phyloP scores from a whole-genome alignment of 2,329 filamentous ascomycete species.

The Arthrobotrys entomopaga region DNA sequence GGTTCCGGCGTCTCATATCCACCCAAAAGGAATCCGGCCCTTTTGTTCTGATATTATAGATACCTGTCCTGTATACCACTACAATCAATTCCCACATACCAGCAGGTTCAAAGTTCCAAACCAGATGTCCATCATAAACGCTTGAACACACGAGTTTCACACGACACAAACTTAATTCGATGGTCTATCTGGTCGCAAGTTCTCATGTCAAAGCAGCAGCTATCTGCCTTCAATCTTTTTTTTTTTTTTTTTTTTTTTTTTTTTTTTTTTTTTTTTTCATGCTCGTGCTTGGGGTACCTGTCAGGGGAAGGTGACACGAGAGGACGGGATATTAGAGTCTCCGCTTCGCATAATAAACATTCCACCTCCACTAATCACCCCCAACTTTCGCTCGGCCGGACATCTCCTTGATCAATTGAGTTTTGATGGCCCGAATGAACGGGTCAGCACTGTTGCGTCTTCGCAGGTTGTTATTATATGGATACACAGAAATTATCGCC shows the following conservation, averaged over 20 bases:
- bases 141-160: too few relatives aligned
- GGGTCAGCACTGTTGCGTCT: slow-evolving; percentile 18
- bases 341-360: slow-evolving; percentile 11
- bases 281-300: slow-evolving; percentile 14
- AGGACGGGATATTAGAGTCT: slow-evolving; percentile 21
- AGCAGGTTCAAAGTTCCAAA: too few relatives aligned
- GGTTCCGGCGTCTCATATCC: too few relatives aligned
- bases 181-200: too few relatives aligned
- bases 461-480: slow-evolving; percentile 20
- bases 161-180: too few relatives aligned
- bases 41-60: too few relatives aligned
- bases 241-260: neutral
- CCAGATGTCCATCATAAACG: too few relatives aligned
- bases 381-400: slow-evolving; percentile 26
- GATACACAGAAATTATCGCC: slow-evolving; percentile 39
- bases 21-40: too few relatives aligned
- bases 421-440: slow-evolving; percentile 21
- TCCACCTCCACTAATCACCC: slow-evolving; percentile 28
- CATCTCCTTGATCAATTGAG: slow-evolving; percentile 32
- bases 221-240: slow-evolving; percentile 4
- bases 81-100: too few relatives aligned
- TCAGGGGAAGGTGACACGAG: slow-evolving; percentile 34
- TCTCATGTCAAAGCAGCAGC: slow-evolving; percentile 18
- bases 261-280: too few relatives aligned
- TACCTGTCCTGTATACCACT: too few relatives aligned